A percentile compares a stretch with the other conserved stretches of the same genome.
phyloP scores from a whole-genome alignment of 176 grass and related monocot genomes.

The Microstegium vimineum region DNA sequence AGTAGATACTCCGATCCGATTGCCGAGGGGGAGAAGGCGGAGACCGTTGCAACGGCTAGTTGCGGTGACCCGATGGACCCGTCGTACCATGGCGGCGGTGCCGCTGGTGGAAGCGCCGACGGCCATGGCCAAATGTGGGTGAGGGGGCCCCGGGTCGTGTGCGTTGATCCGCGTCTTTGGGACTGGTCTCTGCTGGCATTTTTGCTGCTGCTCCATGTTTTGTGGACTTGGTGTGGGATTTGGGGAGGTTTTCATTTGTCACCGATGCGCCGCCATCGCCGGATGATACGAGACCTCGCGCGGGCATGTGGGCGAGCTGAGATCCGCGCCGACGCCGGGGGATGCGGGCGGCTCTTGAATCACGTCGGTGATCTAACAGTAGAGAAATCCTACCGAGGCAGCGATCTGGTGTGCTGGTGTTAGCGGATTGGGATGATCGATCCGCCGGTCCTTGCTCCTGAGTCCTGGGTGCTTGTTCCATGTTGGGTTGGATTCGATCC shows the following conservation, averaged over 20 bases:
- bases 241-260: background rate
- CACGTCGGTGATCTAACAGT: background rate
- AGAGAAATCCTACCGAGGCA: background rate
- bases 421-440: background rate
- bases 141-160: background rate
- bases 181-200: background rate
- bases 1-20: background rate
- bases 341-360: background rate
- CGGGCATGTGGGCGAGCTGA: background rate
- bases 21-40: background rate
- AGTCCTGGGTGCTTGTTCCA: background rate
- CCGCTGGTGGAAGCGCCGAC: background rate
- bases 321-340: background rate
- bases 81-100: background rate
- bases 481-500: background rate
- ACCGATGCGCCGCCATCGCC: background rate
- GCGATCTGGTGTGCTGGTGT: background rate
- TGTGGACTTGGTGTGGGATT: background rate
- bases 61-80: conserved; percentile 37
- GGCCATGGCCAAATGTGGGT: conserved; percentile 37
- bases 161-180: background rate
- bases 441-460: background rate
- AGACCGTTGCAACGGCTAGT: conserved; percentile 40
- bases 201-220: background rate
- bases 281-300: background rate